Evolutionary conservation across 805 yeast species (phyloP).

Genomic region (Nakazawaea populi): DNA sequence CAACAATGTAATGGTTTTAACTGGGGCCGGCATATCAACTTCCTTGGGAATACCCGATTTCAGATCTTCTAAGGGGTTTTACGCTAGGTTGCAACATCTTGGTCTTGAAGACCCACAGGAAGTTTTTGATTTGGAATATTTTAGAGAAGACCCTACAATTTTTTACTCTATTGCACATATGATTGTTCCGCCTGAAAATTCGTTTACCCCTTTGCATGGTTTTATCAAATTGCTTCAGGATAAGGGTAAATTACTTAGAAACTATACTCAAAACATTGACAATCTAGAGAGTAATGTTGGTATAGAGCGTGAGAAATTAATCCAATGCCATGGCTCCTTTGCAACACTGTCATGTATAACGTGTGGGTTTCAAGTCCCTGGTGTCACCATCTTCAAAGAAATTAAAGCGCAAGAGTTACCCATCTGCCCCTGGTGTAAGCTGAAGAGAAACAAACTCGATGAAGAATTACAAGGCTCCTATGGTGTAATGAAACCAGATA

Average conservation of each 20-base stretch:
- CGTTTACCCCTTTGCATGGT: conserved; percentile 73
- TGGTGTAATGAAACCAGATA: conserved; percentile 90
- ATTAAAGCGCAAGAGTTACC: conserved; percentile 60
- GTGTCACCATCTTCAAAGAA: conserved; percentile 55
- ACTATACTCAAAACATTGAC: conserved; percentile 90
- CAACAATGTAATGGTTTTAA: conserved; percentile 60
- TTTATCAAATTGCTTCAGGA: conserved; percentile 72
- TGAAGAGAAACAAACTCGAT: conserved; percentile 29
- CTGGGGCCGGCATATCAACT: conserved; percentile 94
- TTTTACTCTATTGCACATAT: conserved; percentile 85
- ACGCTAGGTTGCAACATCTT: conserved; percentile 57
- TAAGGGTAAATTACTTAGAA: conserved; percentile 69
- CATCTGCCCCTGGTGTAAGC: conserved; percentile 61
- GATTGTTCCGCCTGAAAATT: conserved; percentile 68
- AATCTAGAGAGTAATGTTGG: conserved; percentile 83
- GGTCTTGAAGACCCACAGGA: conserved; percentile 87
- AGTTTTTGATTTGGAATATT: conserved; percentile 72
- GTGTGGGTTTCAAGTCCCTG: conserved; percentile 62
- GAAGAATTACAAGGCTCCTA: conserved; percentile 33
- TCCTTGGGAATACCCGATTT: conserved; percentile 82
- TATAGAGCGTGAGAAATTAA: conserved; percentile 53
- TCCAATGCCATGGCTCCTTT: conserved; percentile 92
- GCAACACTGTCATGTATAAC: conserved; percentile 82
- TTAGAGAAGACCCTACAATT: conserved; percentile 68
- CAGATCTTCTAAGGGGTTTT: conserved; percentile 83